A percentile compares a stretch with the other conserved stretches of the same genome.
Evolutionary conservation across 345 rosid species (phyloP).

Genomic region (Pelargonium nanum): DNA sequence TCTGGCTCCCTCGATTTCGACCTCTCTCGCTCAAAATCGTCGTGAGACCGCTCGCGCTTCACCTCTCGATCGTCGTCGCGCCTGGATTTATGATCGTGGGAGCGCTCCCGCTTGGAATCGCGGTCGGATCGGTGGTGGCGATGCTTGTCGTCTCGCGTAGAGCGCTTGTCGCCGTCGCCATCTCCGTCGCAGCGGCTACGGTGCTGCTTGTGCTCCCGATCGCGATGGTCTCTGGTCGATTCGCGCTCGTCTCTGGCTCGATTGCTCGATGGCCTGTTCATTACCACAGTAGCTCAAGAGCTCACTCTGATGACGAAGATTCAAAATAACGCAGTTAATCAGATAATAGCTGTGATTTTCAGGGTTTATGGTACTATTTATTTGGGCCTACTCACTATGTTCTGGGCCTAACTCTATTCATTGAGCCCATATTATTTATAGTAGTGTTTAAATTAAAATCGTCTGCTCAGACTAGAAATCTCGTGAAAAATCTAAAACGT

Average conservation of each 20-base stretch:
- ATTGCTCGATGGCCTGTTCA: slow-evolving; percentile 40
- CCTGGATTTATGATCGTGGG: slow-evolving; percentile 23
- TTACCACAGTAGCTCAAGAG: no score
- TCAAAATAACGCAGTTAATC: no score
- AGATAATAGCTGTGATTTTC: no score
- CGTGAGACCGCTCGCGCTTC: slow-evolving; percentile 22
- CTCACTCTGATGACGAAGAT: no score
- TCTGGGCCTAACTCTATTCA: no score
- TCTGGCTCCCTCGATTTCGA: slow-evolving; percentile 8
- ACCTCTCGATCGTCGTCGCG: slow-evolving; percentile 21
- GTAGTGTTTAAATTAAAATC: no score
- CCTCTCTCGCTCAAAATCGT: slow-evolving; percentile 23
- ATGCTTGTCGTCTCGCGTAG: slow-evolving; percentile 31
- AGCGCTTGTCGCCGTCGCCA: slow-evolving; percentile 21
- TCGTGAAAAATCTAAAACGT: no score
- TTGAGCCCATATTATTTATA: no score
- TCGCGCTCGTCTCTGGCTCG: slow-evolving; percentile 44
- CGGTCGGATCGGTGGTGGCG: slow-evolving; percentile 8
- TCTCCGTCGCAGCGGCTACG: background rate
- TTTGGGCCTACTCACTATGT: no score
- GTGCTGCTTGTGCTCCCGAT: slow-evolving; percentile 34
- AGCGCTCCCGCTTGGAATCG: slow-evolving; percentile 19
- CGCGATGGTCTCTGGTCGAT: slow-evolving; percentile 17
- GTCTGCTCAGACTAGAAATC: no score
- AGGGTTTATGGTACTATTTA: no score